phyloP scores from a whole-genome alignment of 2,329 filamentous ascomycete species.

The Fusarium miscanthi region DNA sequence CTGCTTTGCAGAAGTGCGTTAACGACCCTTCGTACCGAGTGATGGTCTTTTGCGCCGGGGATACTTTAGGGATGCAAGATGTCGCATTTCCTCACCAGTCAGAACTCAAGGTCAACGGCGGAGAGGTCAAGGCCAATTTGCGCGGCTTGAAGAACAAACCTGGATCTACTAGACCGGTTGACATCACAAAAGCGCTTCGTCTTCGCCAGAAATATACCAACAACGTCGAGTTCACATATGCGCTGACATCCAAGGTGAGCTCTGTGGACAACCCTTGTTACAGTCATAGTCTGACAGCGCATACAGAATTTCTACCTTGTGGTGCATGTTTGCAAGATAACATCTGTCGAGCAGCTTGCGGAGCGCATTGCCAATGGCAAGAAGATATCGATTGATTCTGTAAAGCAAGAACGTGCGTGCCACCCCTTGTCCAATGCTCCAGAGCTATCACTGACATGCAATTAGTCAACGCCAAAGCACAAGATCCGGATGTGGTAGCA shows the following conservation, averaged over 20 bases:
- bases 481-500: conserved; percentile 89
- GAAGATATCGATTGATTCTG: conserved; percentile 82
- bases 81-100: conserved; percentile 92
- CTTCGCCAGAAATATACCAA: conserved; percentile 80
- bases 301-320: conserved; percentile 77
- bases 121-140: conserved; percentile 91
- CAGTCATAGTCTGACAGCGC: conserved; percentile 24
- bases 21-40: conserved; percentile 73
- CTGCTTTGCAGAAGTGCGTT: conserved; percentile 65
- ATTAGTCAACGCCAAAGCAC: conserved; percentile 80
- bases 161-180: conserved; percentile 91
- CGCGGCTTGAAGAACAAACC: conserved; percentile 96
- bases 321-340: conserved; percentile 79
- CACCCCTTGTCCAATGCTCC: conserved; percentile 20
- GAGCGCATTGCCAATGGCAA: conserved; percentile 71
- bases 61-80: conserved; percentile 73
- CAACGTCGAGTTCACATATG: conserved; percentile 87
- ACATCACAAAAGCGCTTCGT: conserved; percentile 83
- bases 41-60: conserved; percentile 84
- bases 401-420: conserved; percentile 82
- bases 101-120: conserved; percentile 89
- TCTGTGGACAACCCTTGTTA: conserved; percentile 25
- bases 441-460: conserved; percentile 34
- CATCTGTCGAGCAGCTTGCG: conserved; percentile 78
- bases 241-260: conserved; percentile 85